Conservation (phyloP, 2,329 filamentous ascomycete species). For the Talaromyces atroroseus region DNA sequence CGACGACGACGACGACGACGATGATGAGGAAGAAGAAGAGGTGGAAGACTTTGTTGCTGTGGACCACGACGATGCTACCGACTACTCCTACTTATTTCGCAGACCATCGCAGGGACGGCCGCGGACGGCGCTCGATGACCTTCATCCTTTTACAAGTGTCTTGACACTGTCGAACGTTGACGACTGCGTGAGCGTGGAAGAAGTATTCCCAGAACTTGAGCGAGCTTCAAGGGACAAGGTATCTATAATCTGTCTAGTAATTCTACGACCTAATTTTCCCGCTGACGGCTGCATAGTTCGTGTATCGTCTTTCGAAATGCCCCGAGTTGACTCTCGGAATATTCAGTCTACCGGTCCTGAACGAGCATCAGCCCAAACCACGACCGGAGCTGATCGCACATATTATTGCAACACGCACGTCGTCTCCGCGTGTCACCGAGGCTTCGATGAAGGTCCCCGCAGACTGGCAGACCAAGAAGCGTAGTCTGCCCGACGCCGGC, state of each 20-base stretch:
- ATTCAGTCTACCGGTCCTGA: slow-evolving; percentile 59
- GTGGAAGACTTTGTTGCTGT: slow-evolving; percentile 39
- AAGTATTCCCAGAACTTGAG: slow-evolving; percentile 55
- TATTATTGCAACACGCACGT: slow-evolving; percentile 68
- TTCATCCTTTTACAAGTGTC: slow-evolving; percentile 69
- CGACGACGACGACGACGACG: slow-evolving; percentile 23
- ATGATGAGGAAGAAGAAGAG: slow-evolving; percentile 21
- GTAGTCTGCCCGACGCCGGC: slow-evolving; percentile 25
- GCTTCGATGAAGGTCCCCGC: slow-evolving; percentile 68
- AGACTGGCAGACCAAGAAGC: slow-evolving; percentile 55
- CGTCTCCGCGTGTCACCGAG: slow-evolving; percentile 61
- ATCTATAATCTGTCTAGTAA: no score
- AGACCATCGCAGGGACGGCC: slow-evolving; percentile 31
- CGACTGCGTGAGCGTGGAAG: slow-evolving; percentile 54
- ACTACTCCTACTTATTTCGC: slow-evolving; percentile 39
- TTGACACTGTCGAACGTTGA: slow-evolving; percentile 53
- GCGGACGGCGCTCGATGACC: slow-evolving; percentile 46
- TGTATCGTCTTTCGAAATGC: slow-evolving; percentile 67
- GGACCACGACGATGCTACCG: slow-evolving; percentile 36
- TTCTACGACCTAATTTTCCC: no score
- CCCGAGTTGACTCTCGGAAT: slow-evolving; percentile 74
- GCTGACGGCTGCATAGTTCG: slow-evolving; percentile 5
- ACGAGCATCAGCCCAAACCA: slow-evolving; percentile 54
- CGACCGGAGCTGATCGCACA: slow-evolving; percentile 66
- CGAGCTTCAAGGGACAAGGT: slow-evolving; percentile 58